Percentiles rank a stretch among this genome's conserved stretches.
Conservation (phyloP, 306 rosid species). For the Chamaecrista fasciculata region DNA sequence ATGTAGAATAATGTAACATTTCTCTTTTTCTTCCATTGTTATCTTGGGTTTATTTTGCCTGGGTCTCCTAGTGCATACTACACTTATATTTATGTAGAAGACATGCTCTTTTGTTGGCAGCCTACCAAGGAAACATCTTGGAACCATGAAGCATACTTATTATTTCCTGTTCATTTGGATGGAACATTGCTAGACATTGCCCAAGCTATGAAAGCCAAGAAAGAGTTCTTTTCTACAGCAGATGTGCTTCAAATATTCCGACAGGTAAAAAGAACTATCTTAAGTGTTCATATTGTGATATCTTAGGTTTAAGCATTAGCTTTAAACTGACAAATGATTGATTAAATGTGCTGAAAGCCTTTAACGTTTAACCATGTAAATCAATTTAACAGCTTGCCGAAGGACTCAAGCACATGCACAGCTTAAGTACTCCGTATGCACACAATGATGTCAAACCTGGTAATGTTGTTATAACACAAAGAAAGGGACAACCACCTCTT, state of each 20-base stretch:
- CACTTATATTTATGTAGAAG: conserved; percentile 26
- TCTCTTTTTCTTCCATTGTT: neutral
- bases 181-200: conserved; percentile 92
- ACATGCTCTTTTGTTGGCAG: conserved; percentile 44
- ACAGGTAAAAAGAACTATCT: conserved; percentile 56
- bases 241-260: conserved; percentile 87
- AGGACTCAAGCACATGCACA: conserved; percentile 97
- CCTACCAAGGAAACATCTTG: conserved; percentile 77
- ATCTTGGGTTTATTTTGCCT: neutral
- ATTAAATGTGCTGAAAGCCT: conserved; percentile 7
- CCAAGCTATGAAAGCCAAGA: conserved; percentile 68
- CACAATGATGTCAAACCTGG: conserved; percentile 98
- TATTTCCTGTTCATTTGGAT: conserved; percentile 97
- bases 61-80: conserved; percentile 21
- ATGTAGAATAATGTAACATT: neutral
- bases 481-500: conserved; percentile 77
- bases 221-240: conserved; percentile 75
- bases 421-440: conserved; percentile 83
- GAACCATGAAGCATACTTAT: conserved; percentile 87
- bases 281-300: neutral
- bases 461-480: conserved; percentile 74
- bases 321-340: neutral
- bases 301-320: conserved; percentile 5
- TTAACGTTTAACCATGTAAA: conserved; percentile 39
- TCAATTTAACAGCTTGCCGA: conserved; percentile 75